Base-by-base conservation (phyloP, 345 rosid species). In the Sonneratia alba region DNA sequence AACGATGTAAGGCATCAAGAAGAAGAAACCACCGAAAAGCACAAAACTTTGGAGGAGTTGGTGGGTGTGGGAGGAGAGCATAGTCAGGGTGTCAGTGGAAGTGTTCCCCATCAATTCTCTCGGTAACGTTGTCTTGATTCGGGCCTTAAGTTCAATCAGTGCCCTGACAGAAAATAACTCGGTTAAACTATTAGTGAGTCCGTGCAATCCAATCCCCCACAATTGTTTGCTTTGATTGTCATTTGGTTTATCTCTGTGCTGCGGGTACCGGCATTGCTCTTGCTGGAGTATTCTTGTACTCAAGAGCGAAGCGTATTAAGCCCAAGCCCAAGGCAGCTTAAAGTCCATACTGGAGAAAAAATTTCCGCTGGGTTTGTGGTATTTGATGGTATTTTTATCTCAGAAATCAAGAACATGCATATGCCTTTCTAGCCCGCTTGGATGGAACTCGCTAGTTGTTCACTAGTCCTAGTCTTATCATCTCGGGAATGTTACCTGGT, bases 81-180 rank as follows among this genome's bases (percentile, higher is more conserved):
- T 66, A 75, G 79, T 55, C 77, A 78, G 70, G 80, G 84, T 64
- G 76, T 21, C 36, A 11, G 49, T 47, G 49, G 13, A 40, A 40
- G 99, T 96, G 45, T 84, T 91, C 47, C 85, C 87, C 40, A 84
- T 92, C 77, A 96, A 96, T 70, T 81, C 98, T 66, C 74, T 96
- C 0, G 97, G 99, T 95, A 92, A 80, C 19, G 55, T 16, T 21
- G 32, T 11, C 53, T 22, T 24, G 38, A 22, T 4, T 56, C 62
- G n/a, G 62, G n/a, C 62, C 11, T 9, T 22, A 42, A 13, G 34
- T 19, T 32, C 15, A 19, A 14, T 24, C 21, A 19, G 16, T 40
- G 8, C 43, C 43, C 8, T 40, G 43, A 40, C 43, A 40, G 4
- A 40, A 40, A 40, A 40, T 40, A 40, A 40, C 4, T 40, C 43